Base-by-base conservation (phyloP, 306 rosid genomes). In the Quercus mongolica region DNA sequence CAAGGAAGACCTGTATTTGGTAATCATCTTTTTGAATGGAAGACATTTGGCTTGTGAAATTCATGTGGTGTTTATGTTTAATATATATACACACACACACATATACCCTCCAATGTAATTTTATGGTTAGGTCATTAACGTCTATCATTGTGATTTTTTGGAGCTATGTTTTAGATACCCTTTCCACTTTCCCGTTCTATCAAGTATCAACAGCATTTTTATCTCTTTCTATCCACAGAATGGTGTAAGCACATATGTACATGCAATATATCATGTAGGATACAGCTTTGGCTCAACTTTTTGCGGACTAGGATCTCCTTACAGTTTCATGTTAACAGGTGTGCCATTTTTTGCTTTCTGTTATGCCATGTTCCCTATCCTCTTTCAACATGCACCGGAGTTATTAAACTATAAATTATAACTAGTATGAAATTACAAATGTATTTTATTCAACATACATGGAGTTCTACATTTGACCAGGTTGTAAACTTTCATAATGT, bases 311-410 rank as follows among this genome's bases (percentile, higher is more conserved):
- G 85, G 84, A 79, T 86, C 83, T 23, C 79, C 80, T 54, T 71
- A 89, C 87, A 82, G 77, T 83, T 91, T 95, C 80, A 78, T 78
- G 70, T 83, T 86, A 26, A 80, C 86, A 91, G 92, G 98, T 92
- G 56, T 69, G 71, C 21, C 65, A 61, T 77, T 77, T 25, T 44
- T 76, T 35, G 61, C 74, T 69, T 69, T 74, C 67, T 72, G 68
- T 51, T 78, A n/a, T 77, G 23, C 64, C 15, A 11, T n/a, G 20
- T 77, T 56, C 44, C 21, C 6, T 33, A 13, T 9, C 68, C 17
- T 52, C 18, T 73, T 14, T 25, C 41, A 19, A n/a, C 20, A 0
- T 12, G 10, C 57, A 18, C 56, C 38, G 23, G 6, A 18, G 25
- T 23, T 67, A 35, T 46, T 33, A 33, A 6, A 18, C 9, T 19